Evolutionary conservation across 1,139 yeast species (phyloP).

Genomic region (Candida sanyaensis): DNA sequence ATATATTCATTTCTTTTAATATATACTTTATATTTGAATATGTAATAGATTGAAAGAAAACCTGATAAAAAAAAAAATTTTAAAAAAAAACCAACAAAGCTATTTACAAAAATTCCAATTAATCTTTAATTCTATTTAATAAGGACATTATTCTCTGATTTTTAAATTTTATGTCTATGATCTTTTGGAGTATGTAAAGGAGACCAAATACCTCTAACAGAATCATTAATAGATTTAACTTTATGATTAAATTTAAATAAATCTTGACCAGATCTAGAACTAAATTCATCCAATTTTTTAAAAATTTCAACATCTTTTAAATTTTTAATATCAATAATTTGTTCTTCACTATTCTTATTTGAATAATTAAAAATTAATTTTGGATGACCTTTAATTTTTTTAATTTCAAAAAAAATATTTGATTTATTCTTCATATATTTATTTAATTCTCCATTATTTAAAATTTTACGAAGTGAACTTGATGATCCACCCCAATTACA

Average conservation of each 20-base stretch:
- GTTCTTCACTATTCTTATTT: constrained; percentile 32
- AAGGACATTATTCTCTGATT: no score
- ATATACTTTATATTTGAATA: no score
- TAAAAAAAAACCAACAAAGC: neutral
- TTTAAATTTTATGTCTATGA: constrained; percentile 65
- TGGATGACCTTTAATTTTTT: constrained; percentile 82
- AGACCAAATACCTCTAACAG: constrained; percentile 97
- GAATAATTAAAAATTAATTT: constrained; percentile 67
- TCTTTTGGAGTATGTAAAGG: constrained; percentile 82
- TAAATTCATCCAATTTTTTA: constrained; percentile 56
- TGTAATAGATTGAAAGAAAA: neutral
- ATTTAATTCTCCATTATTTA: constrained; percentile 56
- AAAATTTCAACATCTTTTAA: constrained; percentile 61
- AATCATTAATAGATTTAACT: constrained; percentile 75
- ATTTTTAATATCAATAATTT: constrained; percentile 46
- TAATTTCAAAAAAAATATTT: constrained; percentile 69
- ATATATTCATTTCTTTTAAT: no score
- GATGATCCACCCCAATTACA: constrained; percentile 98
- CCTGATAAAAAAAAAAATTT: no score
- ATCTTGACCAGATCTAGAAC: constrained; percentile 42
- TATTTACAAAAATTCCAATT: neutral
- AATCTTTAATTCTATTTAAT: neutral
- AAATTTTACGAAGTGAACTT: constrained; percentile 71
- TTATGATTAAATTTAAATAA: constrained; percentile 56
- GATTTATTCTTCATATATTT: constrained; percentile 61